Conservation (phyloP, 2,329 filamentous ascomycete genomes). For the Graphilbum sp. region DNA sequence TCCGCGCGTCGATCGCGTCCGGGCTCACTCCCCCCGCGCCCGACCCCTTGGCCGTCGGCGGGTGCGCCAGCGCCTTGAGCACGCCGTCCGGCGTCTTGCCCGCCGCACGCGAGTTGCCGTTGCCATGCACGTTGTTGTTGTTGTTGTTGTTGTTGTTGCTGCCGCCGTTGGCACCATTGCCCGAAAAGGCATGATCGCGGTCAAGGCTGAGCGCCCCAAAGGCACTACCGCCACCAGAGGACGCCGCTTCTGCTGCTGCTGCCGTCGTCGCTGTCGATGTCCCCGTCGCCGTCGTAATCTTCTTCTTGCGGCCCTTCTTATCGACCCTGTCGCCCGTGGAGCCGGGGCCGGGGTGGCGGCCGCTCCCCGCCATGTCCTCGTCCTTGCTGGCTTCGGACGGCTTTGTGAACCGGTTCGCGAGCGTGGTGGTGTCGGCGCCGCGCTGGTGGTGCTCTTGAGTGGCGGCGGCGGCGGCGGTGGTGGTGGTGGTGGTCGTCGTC, state of each 20-base stretch:
- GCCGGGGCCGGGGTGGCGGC: too few relatives aligned
- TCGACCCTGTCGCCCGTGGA: constrained; percentile 41
- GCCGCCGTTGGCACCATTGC: too few relatives aligned
- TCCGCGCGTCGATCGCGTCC: constrained; percentile 36
- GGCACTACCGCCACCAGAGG: not conserved
- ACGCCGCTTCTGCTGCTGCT: constrained; percentile 8
- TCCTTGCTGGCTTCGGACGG: too few relatives aligned
- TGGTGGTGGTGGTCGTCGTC: too few relatives aligned
- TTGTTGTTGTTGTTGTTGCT: not conserved
- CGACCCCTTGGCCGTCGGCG: not conserved
- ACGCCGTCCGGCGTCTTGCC: not conserved
- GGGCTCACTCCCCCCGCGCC: constrained; percentile 2
- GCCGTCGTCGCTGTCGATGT: too few relatives aligned
- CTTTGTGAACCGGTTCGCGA: too few relatives aligned
- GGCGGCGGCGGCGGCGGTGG: too few relatives aligned
- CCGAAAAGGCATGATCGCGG: too few relatives aligned
- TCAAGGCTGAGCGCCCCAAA: not conserved
- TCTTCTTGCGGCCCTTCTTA: constrained; percentile 50
- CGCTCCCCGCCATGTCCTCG: too few relatives aligned
- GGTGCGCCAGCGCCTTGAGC: not conserved
- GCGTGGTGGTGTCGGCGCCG: too few relatives aligned
- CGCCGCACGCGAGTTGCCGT: not conserved
- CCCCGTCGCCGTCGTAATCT: constrained; percentile 17
- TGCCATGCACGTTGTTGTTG: not conserved
- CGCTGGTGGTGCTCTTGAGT: too few relatives aligned